A percentile compares a stretch with the other conserved stretches of the same genome.
These are phyloP conservation scores for Xylaria nigripes DNA, from an alignment of 495 filamentous ascomycete genomes.

Conservation along the genomic window DNA sequence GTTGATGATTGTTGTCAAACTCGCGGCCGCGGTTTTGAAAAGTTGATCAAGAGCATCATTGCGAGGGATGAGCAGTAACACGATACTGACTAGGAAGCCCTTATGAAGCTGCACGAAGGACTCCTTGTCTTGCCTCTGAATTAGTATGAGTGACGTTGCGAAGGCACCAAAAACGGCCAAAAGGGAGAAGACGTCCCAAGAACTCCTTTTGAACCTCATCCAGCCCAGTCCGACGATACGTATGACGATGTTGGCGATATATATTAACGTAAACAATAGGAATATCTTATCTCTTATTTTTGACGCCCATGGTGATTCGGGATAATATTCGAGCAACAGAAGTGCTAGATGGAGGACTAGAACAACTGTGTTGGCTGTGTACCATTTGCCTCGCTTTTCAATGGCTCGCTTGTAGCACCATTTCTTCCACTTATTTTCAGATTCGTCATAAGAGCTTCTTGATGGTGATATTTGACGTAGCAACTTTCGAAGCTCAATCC, in stretches of 20 bases:
- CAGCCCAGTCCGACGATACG: slow-evolving; percentile 85
- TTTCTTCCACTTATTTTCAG: slow-evolving; percentile 66
- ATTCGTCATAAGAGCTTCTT: slow-evolving; percentile 70
- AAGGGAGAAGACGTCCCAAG: slow-evolving; percentile 90
- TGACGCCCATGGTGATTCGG: slow-evolving; percentile 59
- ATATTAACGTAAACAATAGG: slow-evolving; percentile 75
- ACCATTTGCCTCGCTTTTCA: slow-evolving; percentile 92
- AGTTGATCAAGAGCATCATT: slow-evolving; percentile 98
- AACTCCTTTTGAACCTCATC: slow-evolving; percentile 84
- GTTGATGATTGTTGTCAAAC: slow-evolving; percentile 82
- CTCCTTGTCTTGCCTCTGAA: slow-evolving; percentile 41
- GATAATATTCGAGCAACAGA: slow-evolving; percentile 78
- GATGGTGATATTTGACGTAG: slow-evolving; percentile 90
- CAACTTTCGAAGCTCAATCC: slow-evolving; percentile 91
- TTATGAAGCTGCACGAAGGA: slow-evolving; percentile 78
- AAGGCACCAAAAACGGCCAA: slow-evolving; percentile 79
- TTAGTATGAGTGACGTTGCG: slow-evolving; percentile 61
- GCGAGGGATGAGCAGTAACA: slow-evolving; percentile 85
- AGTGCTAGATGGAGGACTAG: slow-evolving; percentile 77
- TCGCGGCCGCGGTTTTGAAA: slow-evolving; percentile 98
- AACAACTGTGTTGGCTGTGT: slow-evolving; percentile 65
- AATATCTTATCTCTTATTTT: slow-evolving; percentile 66
- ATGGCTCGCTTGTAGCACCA: slow-evolving; percentile 94
- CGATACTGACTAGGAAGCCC: slow-evolving; percentile 83
- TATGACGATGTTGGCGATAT: slow-evolving; percentile 75